phyloP scores from a whole-genome alignment of 441 rosid species.

The Geranium incanum region DNA sequence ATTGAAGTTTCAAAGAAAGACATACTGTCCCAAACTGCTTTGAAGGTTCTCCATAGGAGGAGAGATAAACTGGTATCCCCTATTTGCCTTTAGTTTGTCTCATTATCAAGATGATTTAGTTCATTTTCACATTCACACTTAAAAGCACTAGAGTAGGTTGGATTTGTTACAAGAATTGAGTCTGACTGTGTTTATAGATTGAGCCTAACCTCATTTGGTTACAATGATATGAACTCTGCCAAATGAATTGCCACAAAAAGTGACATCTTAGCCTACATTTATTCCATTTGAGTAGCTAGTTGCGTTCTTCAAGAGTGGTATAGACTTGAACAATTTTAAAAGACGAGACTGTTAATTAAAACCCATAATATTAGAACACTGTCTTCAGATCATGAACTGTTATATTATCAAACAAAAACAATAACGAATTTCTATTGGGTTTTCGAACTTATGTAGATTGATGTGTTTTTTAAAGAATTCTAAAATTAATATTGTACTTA shows the following conservation, averaged over 20 bases:
- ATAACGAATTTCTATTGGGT: neutral
- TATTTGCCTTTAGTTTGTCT: slow-evolving; percentile 10
- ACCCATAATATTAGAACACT: neutral
- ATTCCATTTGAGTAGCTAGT: neutral
- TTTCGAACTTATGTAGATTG: neutral
- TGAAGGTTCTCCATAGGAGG: slow-evolving; percentile 40
- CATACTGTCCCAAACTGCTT: slow-evolving; percentile 46
- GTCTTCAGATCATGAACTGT: neutral
- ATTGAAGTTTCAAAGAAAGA: slow-evolving; percentile 41
- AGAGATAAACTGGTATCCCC: slow-evolving; percentile 60
- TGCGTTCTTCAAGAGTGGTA: neutral
- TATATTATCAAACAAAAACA: too few species aligned
- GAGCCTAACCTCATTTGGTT: neutral
- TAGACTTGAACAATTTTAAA: neutral
- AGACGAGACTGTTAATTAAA: neutral
- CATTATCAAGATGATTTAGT: slow-evolving; percentile 13
- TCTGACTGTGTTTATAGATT: slow-evolving; percentile 3
- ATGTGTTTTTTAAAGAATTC: neutral
- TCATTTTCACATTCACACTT: slow-evolving; percentile 4
- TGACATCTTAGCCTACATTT: neutral
- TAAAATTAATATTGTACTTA: neutral
- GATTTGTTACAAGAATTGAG: neutral
- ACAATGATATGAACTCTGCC: neutral
- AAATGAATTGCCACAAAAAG: neutral
- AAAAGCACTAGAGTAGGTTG: neutral